phyloP scores from a whole-genome alignment of 176 grass and related monocot genomes.

The Coix lacrymajobi region DNA sequence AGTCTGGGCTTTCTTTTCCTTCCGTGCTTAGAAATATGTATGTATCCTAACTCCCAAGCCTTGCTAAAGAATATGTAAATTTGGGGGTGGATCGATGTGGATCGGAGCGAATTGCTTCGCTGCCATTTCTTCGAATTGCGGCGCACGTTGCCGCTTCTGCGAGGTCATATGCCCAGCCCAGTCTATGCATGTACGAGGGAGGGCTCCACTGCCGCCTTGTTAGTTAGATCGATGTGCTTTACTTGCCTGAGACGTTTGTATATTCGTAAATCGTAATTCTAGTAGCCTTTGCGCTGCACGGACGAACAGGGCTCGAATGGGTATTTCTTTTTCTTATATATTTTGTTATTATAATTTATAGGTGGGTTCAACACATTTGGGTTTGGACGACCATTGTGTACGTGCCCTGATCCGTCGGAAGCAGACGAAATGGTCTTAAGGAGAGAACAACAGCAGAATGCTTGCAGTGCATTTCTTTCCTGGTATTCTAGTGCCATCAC shows the following conservation, averaged over 20 bases:
- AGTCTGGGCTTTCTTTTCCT: background rate
- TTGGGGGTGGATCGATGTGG: background rate
- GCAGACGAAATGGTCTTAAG: background rate
- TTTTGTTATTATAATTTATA: too few relatives aligned
- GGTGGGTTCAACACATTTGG: background rate
- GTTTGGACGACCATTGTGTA: background rate
- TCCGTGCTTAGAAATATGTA: constrained; percentile 24
- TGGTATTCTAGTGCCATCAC: background rate
- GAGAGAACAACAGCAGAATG: background rate
- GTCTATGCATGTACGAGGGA: background rate
- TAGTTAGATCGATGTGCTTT: background rate
- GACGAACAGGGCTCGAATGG: too few relatives aligned
- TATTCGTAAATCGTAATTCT: background rate
- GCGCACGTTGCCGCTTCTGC: background rate
- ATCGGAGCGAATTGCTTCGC: constrained; percentile 1
- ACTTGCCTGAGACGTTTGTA: background rate
- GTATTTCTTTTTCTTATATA: too few relatives aligned
- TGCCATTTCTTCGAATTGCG: background rate
- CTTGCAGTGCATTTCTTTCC: background rate
- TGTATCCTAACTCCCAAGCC: background rate
- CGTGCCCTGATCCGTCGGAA: background rate
- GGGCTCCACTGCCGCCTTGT: background rate
- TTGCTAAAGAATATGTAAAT: constrained; percentile 18
- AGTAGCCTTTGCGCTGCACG: background rate
- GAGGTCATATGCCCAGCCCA: background rate